A percentile compares a stretch with the other conserved stretches of the same genome.
phyloP scores from a whole-genome alignment of 257 asterid genomes.

The Capsicum baccatum region DNA sequence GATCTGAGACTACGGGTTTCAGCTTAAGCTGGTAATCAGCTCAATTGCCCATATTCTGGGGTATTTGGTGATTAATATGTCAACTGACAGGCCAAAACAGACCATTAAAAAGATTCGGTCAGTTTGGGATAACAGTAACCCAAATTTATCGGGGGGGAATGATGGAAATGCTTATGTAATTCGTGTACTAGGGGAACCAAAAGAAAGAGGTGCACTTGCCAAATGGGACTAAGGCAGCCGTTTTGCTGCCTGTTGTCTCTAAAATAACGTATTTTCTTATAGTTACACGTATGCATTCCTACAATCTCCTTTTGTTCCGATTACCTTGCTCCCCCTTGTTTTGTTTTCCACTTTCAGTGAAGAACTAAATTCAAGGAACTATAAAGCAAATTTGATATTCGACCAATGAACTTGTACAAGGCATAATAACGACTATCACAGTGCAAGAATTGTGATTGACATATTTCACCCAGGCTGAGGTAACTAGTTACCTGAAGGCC shows the following conservation, averaged over 20 bases:
- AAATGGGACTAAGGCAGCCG: slow-evolving; percentile 23
- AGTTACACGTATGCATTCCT: background rate
- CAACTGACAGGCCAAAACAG: background rate
- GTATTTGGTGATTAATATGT: background rate
- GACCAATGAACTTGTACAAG: background rate
- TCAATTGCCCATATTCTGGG: background rate
- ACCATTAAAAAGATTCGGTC: background rate
- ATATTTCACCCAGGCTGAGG: background rate
- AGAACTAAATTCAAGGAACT: slow-evolving; percentile 4
- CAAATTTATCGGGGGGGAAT: background rate
- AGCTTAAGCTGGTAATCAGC: background rate
- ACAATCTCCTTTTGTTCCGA: background rate
- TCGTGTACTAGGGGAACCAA: background rate
- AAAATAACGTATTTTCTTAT: background rate
- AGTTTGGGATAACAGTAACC: slow-evolving; percentile 5
- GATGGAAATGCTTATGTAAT: slow-evolving; percentile 2
- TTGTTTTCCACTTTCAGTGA: slow-evolving; percentile 3
- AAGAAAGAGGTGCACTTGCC: background rate
- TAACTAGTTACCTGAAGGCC: background rate
- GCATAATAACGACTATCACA: background rate
- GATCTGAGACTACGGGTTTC: background rate
- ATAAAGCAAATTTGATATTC: background rate
- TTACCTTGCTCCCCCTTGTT: slow-evolving; percentile 4
- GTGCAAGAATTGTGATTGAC: background rate
- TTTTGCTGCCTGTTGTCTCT: background rate